Percentiles rank a stretch among this genome's conserved stretches.
Evolutionary conservation across 225 moss, liverwort and hornwort genomes (phyloP).

Genomic region (Sphagnum tenellum): DNA sequence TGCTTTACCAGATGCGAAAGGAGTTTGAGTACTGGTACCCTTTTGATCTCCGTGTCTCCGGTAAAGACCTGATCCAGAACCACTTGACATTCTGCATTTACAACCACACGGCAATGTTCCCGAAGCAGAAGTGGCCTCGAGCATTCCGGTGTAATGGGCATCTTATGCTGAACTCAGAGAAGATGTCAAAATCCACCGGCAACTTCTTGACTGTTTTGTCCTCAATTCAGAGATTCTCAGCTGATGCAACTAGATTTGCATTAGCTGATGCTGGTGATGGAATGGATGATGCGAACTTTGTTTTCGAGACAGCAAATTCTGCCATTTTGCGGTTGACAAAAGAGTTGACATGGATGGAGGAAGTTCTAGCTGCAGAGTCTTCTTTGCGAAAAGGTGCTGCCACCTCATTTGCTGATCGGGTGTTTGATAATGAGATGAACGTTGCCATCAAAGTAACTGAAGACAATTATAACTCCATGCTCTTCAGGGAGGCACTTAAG

Average conservation of each 20-base stretch:
- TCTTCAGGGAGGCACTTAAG: slow-evolving; percentile 64
- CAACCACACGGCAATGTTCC: slow-evolving; percentile 89
- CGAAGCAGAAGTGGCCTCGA: slow-evolving; percentile 66
- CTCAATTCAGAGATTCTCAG: slow-evolving; percentile 50
- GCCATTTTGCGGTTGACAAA: slow-evolving; percentile 62
- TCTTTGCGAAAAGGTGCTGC: slow-evolving; percentile 41
- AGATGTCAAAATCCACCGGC: slow-evolving; percentile 64
- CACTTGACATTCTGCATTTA: slow-evolving; percentile 87
- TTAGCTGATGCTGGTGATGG: slow-evolving; percentile 62
- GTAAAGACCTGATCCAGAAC: slow-evolving; percentile 94
- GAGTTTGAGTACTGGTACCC: slow-evolving; percentile 98
- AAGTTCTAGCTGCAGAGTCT: slow-evolving; percentile 48
- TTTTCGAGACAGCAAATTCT: slow-evolving; percentile 68
- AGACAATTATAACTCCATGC: slow-evolving; percentile 56
- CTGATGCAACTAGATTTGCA: slow-evolving; percentile 62
- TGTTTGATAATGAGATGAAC: slow-evolving; percentile 87
- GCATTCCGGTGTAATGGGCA: slow-evolving; percentile 86
- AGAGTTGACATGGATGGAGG: slow-evolving; percentile 66
- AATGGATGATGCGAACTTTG: slow-evolving; percentile 70
- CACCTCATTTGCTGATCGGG: slow-evolving; percentile 66
- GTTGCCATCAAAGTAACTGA: slow-evolving; percentile 72
- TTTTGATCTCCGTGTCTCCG: slow-evolving; percentile 80
- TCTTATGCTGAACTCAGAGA: slow-evolving; percentile 70
- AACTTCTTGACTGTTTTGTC: slow-evolving; percentile 57
- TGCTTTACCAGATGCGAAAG: slow-evolving; percentile 61